Conservation (phyloP, 768 basidiomycete genomes). For the Termitomyces sp. region DNA sequence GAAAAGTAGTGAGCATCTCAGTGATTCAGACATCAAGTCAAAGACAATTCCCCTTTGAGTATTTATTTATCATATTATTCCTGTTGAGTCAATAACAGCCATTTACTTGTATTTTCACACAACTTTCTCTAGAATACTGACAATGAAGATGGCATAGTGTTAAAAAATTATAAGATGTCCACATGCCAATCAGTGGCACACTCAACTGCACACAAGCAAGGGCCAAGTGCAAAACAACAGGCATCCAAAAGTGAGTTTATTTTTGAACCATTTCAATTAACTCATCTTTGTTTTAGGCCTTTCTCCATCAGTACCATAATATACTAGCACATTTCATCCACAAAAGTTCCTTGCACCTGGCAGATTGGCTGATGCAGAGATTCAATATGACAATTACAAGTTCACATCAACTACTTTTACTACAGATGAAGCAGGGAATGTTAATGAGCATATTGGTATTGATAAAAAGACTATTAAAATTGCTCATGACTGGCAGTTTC, state of each 20-base stretch:
- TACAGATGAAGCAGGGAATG: background rate
- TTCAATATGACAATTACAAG: background rate
- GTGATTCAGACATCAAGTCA: background rate
- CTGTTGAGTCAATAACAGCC: background rate
- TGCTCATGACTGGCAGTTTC: too few relatives aligned
- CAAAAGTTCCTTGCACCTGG: background rate
- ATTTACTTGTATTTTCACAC: background rate
- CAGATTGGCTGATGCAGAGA: background rate
- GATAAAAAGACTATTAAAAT: too few relatives aligned
- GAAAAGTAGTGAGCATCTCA: background rate
- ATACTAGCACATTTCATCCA: background rate
- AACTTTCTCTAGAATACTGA: background rate
- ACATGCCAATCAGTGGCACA: background rate
- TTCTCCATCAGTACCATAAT: background rate
- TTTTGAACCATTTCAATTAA: too few relatives aligned
- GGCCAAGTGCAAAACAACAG: background rate
- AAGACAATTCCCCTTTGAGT: background rate
- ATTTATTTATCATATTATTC: background rate
- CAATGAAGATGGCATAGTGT: background rate
- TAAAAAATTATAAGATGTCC: background rate
- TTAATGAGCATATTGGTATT: background rate
- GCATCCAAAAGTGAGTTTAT: background rate
- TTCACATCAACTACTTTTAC: background rate
- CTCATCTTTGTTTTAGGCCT: background rate
- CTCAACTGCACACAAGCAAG: background rate